Evolutionary conservation across 805 yeast genomes (phyloP).

Genomic region (Torulaspora maleeae): DNA sequence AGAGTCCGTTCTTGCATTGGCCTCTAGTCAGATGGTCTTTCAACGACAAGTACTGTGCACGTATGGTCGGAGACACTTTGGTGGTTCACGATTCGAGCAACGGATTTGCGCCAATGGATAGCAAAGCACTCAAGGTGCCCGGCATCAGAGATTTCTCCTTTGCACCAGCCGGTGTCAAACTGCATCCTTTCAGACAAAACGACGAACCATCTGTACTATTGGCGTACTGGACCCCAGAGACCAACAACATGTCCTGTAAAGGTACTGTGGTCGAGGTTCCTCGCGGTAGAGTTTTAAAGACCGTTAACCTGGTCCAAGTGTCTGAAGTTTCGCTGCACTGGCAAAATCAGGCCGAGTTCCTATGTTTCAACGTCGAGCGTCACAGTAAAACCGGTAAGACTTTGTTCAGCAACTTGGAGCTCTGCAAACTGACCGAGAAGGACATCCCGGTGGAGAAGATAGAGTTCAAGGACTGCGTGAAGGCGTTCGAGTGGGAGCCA

Average conservation of each 20-base stretch:
- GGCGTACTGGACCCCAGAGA: constrained; percentile 97
- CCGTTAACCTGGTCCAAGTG: constrained; percentile 92
- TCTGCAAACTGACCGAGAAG: constrained; percentile 80
- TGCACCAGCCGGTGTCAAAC: constrained; percentile 81
- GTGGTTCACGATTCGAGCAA: constrained; percentile 80
- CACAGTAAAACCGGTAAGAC: constrained; percentile 95
- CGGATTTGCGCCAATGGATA: constrained; percentile 75
- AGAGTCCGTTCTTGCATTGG: constrained; percentile 75
- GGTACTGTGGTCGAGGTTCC: constrained; percentile 88
- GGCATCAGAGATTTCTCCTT: constrained; percentile 89
- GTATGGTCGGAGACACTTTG: constrained; percentile 88
- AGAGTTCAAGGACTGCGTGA: constrained; percentile 84
- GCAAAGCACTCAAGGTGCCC: constrained; percentile 75
- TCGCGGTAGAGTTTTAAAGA: constrained; percentile 74
- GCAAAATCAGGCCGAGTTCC: constrained; percentile 80
- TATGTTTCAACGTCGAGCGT: constrained; percentile 94
- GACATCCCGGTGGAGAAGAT: constrained; percentile 92
- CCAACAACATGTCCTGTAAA: constrained; percentile 86
- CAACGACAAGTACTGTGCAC: constrained; percentile 90
- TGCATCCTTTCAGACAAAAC: constrained; percentile 50
- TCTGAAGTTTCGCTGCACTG: constrained; percentile 86
- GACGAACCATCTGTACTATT: constrained; percentile 61
- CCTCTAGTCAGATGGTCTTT: constrained; percentile 94
- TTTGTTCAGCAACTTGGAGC: constrained; percentile 82
- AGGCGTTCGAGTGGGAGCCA: constrained; percentile 96